These are phyloP conservation scores for Globisporangium emineosum DNA, from an alignment of 352 stramenopile genomes.

Conservation along the genomic window DNA sequence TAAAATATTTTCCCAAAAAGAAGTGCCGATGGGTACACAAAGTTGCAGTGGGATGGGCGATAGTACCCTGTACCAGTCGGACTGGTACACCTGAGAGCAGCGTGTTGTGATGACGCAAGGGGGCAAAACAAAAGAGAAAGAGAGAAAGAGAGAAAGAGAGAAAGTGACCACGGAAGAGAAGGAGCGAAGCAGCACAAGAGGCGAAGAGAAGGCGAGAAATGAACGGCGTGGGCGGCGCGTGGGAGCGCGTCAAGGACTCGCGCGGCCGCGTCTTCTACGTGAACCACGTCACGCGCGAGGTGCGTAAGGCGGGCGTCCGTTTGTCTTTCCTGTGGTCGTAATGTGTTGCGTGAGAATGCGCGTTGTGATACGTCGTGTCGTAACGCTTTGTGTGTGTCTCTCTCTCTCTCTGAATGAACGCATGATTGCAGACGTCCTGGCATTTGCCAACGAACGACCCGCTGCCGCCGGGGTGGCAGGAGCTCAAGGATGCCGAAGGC, in stretches of 20 bases:
- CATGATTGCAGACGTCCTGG: conserved; percentile 67
- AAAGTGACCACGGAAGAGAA: background rate
- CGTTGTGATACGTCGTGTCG: background rate
- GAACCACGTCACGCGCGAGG: conserved; percentile 78
- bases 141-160: background rate
- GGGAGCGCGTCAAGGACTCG: conserved; percentile 80
- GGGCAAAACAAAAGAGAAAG: background rate
- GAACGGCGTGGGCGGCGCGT: conserved; percentile 19
- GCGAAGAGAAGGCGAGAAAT: background rate
- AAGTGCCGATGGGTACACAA: too few relatives aligned
- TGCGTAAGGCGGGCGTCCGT: conserved; percentile 17
- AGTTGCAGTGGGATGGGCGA: too few relatives aligned
- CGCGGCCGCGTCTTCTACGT: conserved; percentile 85
- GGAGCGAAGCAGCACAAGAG: conserved; percentile 6
- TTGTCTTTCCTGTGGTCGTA: too few relatives aligned
- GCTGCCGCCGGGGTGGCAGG: conserved; percentile 74
- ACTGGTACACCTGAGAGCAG: background rate
- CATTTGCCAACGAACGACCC: conserved; percentile 62
- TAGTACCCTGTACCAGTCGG: background rate
- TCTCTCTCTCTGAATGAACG: background rate
- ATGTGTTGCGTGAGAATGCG: too few relatives aligned
- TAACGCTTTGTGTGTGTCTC: conserved; percentile 3
- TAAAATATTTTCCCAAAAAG: too few relatives aligned
- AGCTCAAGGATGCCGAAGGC: conserved; percentile 69
- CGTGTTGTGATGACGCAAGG: background rate